Percentiles rank a stretch among this genome's conserved stretches.
phyloP scores from a whole-genome alignment of 176 grass and related monocot genomes.

The Carex myosuroides region DNA sequence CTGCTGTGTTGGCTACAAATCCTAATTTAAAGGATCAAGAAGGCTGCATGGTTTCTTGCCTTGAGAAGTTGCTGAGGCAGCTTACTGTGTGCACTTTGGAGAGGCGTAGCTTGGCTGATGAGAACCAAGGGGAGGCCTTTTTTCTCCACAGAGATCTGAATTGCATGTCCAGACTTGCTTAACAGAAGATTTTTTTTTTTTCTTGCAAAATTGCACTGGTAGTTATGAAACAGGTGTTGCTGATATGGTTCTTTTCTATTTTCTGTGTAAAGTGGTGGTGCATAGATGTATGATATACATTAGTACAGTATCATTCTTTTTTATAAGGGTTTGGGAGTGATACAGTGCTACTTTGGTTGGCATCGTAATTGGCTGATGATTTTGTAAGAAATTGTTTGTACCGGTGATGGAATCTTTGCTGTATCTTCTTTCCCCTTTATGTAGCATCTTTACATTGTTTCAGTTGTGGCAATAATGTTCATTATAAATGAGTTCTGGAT shows the following conservation, averaged over 20 bases:
- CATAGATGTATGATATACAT: constrained; percentile 8
- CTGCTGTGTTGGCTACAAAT: constrained; percentile 66
- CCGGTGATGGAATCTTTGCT: background rate
- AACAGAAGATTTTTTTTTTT: background rate
- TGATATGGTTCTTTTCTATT: background rate
- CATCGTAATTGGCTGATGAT: background rate
- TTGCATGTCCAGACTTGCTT: background rate
- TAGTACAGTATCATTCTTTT: constrained; percentile 16
- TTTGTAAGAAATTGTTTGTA: background rate
- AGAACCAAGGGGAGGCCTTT: constrained; percentile 70
- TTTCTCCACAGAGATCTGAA: constrained; percentile 79
- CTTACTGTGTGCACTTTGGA: constrained; percentile 80
- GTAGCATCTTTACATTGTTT: background rate
- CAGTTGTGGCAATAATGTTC: background rate
- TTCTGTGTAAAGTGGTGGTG: constrained; percentile 4
- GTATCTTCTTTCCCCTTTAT: background rate
- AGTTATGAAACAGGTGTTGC: background rate
- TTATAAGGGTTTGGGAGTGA: background rate
- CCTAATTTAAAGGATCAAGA: constrained; percentile 56
- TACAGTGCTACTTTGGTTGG: background rate
- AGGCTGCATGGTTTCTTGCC: constrained; percentile 60
- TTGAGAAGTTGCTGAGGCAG: constrained; percentile 86
- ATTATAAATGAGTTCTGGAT: background rate
- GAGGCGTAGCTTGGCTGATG: constrained; percentile 40
- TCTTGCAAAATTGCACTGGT: background rate